Evolutionary conservation across 139 green algal genomes (phyloP).

Genomic region (Dunaliella sp.): DNA sequence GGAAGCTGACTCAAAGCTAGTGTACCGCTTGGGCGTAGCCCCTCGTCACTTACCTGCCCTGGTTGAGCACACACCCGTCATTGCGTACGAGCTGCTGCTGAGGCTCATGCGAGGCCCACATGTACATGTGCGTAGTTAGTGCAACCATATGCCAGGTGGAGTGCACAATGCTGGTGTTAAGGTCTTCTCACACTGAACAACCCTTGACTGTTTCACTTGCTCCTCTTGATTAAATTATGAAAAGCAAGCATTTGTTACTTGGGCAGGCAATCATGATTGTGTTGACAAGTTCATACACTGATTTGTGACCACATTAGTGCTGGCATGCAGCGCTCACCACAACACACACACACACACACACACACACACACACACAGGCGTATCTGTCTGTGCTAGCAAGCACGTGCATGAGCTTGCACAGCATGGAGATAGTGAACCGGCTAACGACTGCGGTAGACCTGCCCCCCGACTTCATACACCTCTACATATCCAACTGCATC

Average conservation of each 20-base stretch:
- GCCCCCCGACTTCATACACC: slow-evolving; percentile 76
- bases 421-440: slow-evolving; percentile 89
- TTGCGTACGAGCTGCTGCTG: slow-evolving; percentile 58
- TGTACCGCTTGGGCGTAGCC: slow-evolving; percentile 34
- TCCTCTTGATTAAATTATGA: too few species aligned
- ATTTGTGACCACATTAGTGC: too few species aligned
- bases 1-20: slow-evolving; percentile 42
- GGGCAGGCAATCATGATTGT: too few species aligned
- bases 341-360: neutral
- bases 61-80: slow-evolving; percentile 69
- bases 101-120: slow-evolving; percentile 19
- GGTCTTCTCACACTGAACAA: too few species aligned
- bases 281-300: too few species aligned
- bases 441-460: slow-evolving; percentile 66
- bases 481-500: slow-evolving; percentile 90
- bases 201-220: neutral
- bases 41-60: slow-evolving; percentile 53
- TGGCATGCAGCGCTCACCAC: too few species aligned
- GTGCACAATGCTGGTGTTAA: too few species aligned
- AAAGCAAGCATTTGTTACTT: too few species aligned
- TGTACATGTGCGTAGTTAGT: neutral
- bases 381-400: slow-evolving; percentile 52
- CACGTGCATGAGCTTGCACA: slow-evolving; percentile 78
- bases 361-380: neutral
- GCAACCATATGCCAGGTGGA: too few species aligned